Evolutionary conservation across 2,329 filamentous ascomycete species (phyloP).

Genomic region (Beauveria sp.): DNA sequence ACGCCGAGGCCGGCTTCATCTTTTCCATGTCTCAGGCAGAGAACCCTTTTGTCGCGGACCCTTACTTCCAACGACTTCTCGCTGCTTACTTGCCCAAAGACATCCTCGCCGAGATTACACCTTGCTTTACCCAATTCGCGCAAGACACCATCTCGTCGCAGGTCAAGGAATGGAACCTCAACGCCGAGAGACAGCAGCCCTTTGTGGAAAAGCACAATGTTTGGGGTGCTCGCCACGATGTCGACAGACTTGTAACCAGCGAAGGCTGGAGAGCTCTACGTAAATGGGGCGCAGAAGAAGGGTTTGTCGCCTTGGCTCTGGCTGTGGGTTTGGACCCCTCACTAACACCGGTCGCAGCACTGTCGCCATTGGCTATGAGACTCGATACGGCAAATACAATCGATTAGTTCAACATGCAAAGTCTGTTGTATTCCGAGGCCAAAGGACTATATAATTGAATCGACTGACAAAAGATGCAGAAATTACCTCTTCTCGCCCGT

Average conservation of each 20-base stretch:
- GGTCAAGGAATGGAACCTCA: constrained; percentile 10
- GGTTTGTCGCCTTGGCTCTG: neutral
- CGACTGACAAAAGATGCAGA: neutral
- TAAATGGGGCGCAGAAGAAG: constrained; percentile 10
- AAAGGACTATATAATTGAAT: too few species aligned
- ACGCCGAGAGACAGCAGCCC: constrained; percentile 12
- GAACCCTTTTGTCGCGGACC: constrained; percentile 7
- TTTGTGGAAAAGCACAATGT: constrained; percentile 12
- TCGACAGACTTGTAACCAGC: constrained; percentile 12
- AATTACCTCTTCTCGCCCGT: constrained; percentile 12
- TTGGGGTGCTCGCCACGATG: constrained; percentile 11
- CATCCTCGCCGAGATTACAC: neutral
- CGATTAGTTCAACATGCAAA: constrained; percentile 11
- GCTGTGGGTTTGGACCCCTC: neutral
- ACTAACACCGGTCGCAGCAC: neutral
- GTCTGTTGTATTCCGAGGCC: neutral
- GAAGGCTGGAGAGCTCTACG: constrained; percentile 12
- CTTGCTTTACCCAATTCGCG: neutral
- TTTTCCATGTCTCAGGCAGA: constrained; percentile 6
- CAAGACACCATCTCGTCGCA: constrained; percentile 2
- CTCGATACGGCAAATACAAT: constrained; percentile 8
- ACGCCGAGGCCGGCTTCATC: constrained; percentile 9
- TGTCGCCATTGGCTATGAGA: constrained; percentile 11
- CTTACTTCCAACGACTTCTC: constrained; percentile 1
- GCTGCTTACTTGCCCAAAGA: constrained; percentile 7